A percentile compares a stretch with the other conserved stretches of the same genome.
Evolutionary conservation across 169 alveolate genomes (phyloP).

Genomic region (Eimeria zaria): DNA sequence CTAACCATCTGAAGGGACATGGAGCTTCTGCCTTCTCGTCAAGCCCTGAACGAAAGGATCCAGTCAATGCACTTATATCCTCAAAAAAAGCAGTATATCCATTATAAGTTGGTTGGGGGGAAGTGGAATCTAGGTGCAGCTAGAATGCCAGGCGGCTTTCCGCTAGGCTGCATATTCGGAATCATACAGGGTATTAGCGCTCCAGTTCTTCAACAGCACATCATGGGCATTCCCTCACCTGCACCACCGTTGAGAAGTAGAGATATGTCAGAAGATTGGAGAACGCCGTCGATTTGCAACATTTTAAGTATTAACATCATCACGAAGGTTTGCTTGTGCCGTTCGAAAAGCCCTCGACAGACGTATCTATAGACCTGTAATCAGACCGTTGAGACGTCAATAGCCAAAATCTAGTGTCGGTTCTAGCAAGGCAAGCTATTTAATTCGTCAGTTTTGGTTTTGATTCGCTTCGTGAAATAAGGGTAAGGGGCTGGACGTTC

Average conservation of each 20-base stretch:
- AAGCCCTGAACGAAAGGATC: slow-evolving; percentile 86
- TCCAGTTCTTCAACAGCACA: neutral
- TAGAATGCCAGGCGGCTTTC: neutral
- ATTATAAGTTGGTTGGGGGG: neutral
- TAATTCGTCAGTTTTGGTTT: neutral
- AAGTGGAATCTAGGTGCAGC: neutral
- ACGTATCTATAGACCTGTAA: slow-evolving; percentile 95
- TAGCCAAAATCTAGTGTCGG: neutral
- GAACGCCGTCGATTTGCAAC: slow-evolving; percentile 94
- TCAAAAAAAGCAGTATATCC: neutral
- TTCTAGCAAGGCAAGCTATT: neutral
- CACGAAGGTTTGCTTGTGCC: slow-evolving; percentile 97
- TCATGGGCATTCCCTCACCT: slow-evolving; percentile 53
- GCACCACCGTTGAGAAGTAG: slow-evolving; percentile 96
- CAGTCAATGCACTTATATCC: neutral
- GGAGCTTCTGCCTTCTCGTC: slow-evolving; percentile 94
- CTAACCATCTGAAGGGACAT: slow-evolving; percentile 93
- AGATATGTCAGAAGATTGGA: slow-evolving; percentile 94
- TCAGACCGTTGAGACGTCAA: slow-evolving; percentile 46
- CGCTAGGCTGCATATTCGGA: neutral
- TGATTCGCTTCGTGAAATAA: neutral
- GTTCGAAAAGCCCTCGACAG: slow-evolving; percentile 98
- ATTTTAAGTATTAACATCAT: slow-evolving; percentile 97
- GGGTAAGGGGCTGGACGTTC: neutral
- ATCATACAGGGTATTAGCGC: neutral